Evolutionary conservation across 148 eudicot genomes (phyloP), one percentile per base, ranked within the genome.

Genomic region (Fagopyrum tataricum): DNA sequence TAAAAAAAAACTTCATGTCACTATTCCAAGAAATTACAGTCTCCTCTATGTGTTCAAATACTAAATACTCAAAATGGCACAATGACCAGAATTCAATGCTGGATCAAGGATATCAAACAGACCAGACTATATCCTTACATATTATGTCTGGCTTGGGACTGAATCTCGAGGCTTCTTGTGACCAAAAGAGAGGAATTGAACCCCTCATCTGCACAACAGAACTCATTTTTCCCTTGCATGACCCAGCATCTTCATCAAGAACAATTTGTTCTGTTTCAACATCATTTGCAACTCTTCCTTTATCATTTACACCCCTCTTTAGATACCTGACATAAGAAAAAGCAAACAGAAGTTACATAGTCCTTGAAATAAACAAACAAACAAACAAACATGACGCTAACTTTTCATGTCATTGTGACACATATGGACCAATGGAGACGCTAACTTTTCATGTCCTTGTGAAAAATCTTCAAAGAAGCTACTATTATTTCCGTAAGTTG

Each of bases 151-250:
- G 97, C 81, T 96, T 96, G 23, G 99, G 99, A 75, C 97, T 96
- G 76, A 92, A 87, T 85, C 96, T 88, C 64, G 99, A 92, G 80
- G 92, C 94, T 86, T 96, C 99, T 78, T 96, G 99, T 13, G 99
- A 92, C 99, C 99, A 92, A 77, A 92, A 92, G 70, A 96, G 96
- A 73, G 99, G 99, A 81, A 96, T 96, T 79, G 99, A 96, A 77
- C 99, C 99, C 80, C 99, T 87, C 99, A 96, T 92, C 82, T 95
- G 99, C 69, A 96, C 93, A 82, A 96, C 96, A 76, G 99, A 96
- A 82, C 92, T 92, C 97, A 96, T 90, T 81, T 84, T 92, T 42
- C 97, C 97, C 82, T 90, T 92, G 86, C 80, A 86, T 21, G 89
- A 88, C 17, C 99, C 99, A 86, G 94, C 92, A 89, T 92, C 97